Evolutionary conservation across 495 filamentous ascomycete species (phyloP).

Genomic region (Podospora pseudocomata): DNA sequence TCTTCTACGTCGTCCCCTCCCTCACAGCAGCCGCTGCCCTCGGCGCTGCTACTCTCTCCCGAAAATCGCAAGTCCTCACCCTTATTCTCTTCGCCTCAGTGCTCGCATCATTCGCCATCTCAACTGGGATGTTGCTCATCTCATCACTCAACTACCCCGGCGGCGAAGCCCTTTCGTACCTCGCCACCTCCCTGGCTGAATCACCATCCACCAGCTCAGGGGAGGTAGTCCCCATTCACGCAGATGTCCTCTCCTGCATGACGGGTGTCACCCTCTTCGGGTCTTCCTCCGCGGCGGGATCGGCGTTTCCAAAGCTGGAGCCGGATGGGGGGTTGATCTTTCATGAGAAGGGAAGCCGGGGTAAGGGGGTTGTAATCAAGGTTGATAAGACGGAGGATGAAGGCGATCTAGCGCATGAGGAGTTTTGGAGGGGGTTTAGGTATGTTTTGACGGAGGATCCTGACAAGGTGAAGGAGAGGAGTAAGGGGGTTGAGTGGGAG

Average conservation of each 20-base stretch:
- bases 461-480: conserved; percentile 29
- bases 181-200: conserved; percentile 38
- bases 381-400: conserved; percentile 66
- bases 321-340: conserved; percentile 3
- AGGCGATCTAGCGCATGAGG: conserved; percentile 48
- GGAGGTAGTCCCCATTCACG: conserved; percentile 55
- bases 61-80: conserved; percentile 57
- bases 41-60: conserved; percentile 71
- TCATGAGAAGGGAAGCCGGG: conserved; percentile 1
- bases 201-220: conserved; percentile 28
- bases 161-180: conserved; percentile 59
- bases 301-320: not conserved
- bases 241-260: conserved; percentile 87
- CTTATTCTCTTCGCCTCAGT: conserved; percentile 55
- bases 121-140: conserved; percentile 61
- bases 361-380: conserved; percentile 27
- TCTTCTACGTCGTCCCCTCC: conserved; percentile 79
- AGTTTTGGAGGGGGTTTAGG: conserved; percentile 80
- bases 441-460: conserved; percentile 74
- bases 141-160: conserved; percentile 88
- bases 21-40: conserved; percentile 75
- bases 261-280: conserved; percentile 90
- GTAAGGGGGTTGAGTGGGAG: conserved; percentile 63
- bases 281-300: conserved; percentile 15
- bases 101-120: conserved; percentile 54